phyloP scores from a whole-genome alignment of 2,329 filamentous ascomycete species.

The Nannizzia gypsea region DNA sequence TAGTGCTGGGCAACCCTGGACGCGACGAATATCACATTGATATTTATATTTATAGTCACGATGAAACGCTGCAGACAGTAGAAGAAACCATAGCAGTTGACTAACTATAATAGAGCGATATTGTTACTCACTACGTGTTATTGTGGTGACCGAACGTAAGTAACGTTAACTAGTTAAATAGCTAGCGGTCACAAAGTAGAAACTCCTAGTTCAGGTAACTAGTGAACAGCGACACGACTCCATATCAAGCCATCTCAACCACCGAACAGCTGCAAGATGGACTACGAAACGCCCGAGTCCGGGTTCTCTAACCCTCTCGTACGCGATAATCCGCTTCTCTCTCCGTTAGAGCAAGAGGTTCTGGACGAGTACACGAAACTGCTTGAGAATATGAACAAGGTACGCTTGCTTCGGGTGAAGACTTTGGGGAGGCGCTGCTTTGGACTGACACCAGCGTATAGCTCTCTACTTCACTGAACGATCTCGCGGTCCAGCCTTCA shows the following conservation, averaged over 20 bases:
- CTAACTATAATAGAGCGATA: no score
- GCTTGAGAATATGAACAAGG: conserved; percentile 82
- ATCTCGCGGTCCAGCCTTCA: conserved; percentile 51
- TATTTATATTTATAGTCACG: no score
- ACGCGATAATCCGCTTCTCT: conserved; percentile 37
- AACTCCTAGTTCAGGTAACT: no score
- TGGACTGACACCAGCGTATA: conserved; percentile 10
- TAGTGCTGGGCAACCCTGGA: no score
- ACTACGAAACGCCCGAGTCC: background rate
- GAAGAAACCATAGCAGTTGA: no score
- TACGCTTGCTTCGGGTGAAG: conserved; percentile 25
- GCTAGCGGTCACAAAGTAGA: no score
- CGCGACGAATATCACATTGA: no score
- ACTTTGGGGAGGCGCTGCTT: background rate
- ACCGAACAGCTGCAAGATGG: background rate
- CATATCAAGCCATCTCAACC: background rate
- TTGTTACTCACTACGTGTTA: no score
- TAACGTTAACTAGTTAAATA: no score
- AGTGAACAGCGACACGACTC: no score
- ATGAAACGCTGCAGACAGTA: no score
- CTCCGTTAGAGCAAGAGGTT: conserved; percentile 82
- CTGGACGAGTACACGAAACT: conserved; percentile 85
- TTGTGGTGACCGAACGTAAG: no score
- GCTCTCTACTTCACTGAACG: conserved; percentile 39
- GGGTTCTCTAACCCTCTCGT: conserved; percentile 21